A percentile compares a stretch with the other conserved stretches of the same genome.
These are phyloP conservation scores for Claviceps paspali DNA, from an alignment of 2,329 filamentous ascomycete species.

Conservation along the genomic window DNA sequence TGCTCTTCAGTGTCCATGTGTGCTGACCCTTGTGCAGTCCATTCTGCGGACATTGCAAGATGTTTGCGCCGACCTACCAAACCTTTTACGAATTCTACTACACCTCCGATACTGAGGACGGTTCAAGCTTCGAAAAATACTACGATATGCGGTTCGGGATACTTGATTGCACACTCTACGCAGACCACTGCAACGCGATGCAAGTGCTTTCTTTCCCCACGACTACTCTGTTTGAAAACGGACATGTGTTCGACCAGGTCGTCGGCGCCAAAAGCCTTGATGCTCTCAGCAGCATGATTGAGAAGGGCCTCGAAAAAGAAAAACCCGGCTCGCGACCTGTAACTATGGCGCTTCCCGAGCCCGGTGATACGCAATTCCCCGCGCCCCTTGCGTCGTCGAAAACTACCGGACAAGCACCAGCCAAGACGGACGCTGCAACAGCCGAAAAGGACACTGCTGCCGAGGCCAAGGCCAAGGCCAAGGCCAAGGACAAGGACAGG, in stretches of 20 bases:
- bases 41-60: conserved; percentile 57
- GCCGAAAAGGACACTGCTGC: too few relatives aligned
- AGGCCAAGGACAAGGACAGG: too few relatives aligned
- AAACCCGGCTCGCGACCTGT: conserved; percentile 67
- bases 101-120: conserved; percentile 58
- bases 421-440: conserved; percentile 12
- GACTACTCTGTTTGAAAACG: conserved; percentile 67
- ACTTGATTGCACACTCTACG: conserved; percentile 73
- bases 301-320: conserved; percentile 59
- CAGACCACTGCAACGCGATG: conserved; percentile 58
- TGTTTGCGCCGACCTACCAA: conserved; percentile 73
- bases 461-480: too few relatives aligned
- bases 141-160: conserved; percentile 83
- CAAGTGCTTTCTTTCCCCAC: conserved; percentile 59
- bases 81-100: conserved; percentile 91
- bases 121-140: conserved; percentile 55
- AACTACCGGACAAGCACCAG: conserved; percentile 16
- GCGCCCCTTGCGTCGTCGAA: conserved; percentile 12
- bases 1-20: conserved; percentile 9
- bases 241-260: conserved; percentile 47
- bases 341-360: conserved; percentile 51
- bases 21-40: conserved; percentile 26
- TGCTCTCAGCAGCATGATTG: conserved; percentile 53
- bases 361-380: conserved; percentile 41
- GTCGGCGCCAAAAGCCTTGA: conserved; percentile 54